These are phyloP conservation scores for Pezicula neosporulosa DNA, from an alignment of 2,329 filamentous ascomycete genomes.

Conservation along the genomic window DNA sequence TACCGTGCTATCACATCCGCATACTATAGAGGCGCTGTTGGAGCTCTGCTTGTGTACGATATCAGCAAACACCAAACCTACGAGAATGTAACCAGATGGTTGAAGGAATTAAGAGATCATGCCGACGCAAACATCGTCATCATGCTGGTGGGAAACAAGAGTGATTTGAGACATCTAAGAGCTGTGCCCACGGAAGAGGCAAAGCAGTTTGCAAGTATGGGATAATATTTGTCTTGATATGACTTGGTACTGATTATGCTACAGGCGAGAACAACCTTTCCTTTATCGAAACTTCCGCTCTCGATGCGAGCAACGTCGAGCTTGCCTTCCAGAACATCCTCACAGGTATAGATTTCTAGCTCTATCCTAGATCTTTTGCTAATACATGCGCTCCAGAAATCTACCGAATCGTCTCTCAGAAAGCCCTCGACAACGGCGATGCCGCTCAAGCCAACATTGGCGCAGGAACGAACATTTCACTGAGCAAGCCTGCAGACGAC, in stretches of 20 bases:
- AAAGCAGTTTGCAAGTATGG: conserved; percentile 91
- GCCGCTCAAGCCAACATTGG: conserved; percentile 75
- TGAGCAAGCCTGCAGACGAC: conserved; percentile 81
- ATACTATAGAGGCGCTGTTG: conserved; percentile 97
- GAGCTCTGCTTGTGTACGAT: conserved; percentile 96
- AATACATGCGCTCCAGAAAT: conserved; percentile 66
- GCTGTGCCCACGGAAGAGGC: conserved; percentile 97
- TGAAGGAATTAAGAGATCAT: conserved; percentile 97
- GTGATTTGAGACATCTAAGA: conserved; percentile 97
- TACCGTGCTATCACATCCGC: conserved; percentile 99
- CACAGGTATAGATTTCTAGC: conserved; percentile 64
- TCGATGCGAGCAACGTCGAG: conserved; percentile 98
- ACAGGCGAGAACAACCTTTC: conserved; percentile 95
- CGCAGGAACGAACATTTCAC: conserved; percentile 77
- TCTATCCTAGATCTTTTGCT: not conserved
- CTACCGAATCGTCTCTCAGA: conserved; percentile 98
- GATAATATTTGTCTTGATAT: not conserved
- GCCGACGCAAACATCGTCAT: conserved; percentile 99
- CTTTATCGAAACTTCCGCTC: conserved; percentile 98
- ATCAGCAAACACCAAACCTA: conserved; percentile 99
- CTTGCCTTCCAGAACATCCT: conserved; percentile 99
- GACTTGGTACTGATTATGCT: conserved; percentile 24
- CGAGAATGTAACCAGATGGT: conserved; percentile 97
- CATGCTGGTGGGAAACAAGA: conserved; percentile 99
- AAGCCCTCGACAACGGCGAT: conserved; percentile 89